Conservation (phyloP, 2,329 filamentous ascomycete species). For the Neurospora crassa region DNA sequence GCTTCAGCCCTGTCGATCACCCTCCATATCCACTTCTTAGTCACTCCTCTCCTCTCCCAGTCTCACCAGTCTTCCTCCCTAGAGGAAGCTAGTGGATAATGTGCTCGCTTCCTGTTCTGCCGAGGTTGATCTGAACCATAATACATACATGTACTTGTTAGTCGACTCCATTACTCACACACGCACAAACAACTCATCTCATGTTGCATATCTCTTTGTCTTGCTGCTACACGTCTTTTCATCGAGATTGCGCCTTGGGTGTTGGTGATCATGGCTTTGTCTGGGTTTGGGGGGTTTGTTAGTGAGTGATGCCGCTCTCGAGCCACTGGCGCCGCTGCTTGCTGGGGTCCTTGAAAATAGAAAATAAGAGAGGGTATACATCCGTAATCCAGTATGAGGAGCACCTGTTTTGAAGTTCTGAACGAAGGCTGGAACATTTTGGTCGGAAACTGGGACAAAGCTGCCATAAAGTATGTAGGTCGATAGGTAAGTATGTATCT, state of each 20-base stretch:
- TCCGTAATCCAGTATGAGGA: background rate
- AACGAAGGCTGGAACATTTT: background rate
- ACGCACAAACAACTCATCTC: background rate
- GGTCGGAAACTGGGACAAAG: background rate
- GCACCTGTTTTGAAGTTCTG: background rate
- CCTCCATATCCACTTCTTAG: background rate
- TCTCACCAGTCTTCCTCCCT: background rate
- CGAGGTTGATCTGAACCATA: background rate
- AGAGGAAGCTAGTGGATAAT: background rate
- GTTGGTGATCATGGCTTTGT: background rate
- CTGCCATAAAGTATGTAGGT: background rate
- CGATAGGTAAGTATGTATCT: background rate
- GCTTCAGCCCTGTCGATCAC: conserved; percentile 17
- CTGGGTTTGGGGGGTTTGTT: background rate
- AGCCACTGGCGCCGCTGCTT: background rate
- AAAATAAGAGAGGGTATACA: background rate
- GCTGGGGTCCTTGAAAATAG: background rate
- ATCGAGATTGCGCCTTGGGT: background rate
- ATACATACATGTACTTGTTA: background rate
- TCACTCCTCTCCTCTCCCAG: background rate
- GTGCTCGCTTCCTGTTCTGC: background rate
- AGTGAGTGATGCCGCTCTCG: background rate
- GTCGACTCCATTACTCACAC: background rate
- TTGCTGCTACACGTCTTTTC: background rate
- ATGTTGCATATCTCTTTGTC: background rate